These are phyloP conservation scores for Ascochyta rabiei DNA, from an alignment of 2,329 filamentous ascomycete species.

Conservation along the genomic window DNA sequence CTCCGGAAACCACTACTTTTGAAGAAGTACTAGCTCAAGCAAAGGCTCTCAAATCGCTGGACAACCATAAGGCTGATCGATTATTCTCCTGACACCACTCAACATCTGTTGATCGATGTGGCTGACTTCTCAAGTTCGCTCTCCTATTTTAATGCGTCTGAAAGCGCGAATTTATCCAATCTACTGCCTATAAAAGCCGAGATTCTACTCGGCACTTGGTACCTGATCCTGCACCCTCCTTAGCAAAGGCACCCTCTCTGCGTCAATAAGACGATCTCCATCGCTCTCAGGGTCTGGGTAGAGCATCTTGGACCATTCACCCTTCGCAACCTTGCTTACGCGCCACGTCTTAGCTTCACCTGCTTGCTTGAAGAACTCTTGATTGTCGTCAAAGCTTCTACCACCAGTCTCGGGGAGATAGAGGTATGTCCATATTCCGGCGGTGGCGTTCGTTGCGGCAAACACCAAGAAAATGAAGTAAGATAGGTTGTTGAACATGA, in stretches of 20 bases:
- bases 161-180: background rate
- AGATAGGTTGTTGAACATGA: conserved; percentile 65
- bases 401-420: conserved; percentile 63
- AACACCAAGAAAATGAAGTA: conserved; percentile 66
- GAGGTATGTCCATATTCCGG: conserved; percentile 61
- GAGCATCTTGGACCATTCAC: conserved; percentile 56
- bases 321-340: conserved; percentile 59
- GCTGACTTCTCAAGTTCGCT: background rate
- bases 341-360: conserved; percentile 59
- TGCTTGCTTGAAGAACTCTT: conserved; percentile 63
- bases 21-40: too few species aligned
- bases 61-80: too few species aligned
- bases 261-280: conserved; percentile 43
- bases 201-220: conserved; percentile 30
- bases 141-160: background rate
- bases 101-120: background rate
- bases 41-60: too few species aligned
- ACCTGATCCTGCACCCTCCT: conserved; percentile 53
- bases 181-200: conserved; percentile 1
- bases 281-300: conserved; percentile 48
- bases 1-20: too few species aligned
- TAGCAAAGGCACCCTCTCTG: conserved; percentile 55
- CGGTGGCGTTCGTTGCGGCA: conserved; percentile 60
- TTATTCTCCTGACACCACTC: too few species aligned
- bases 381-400: conserved; percentile 65